Percentiles rank a stretch among this genome's conserved stretches.
These are phyloP conservation scores for Exophiala oligosperma DNA, from an alignment of 2,329 filamentous ascomycete species.

Conservation along the genomic window DNA sequence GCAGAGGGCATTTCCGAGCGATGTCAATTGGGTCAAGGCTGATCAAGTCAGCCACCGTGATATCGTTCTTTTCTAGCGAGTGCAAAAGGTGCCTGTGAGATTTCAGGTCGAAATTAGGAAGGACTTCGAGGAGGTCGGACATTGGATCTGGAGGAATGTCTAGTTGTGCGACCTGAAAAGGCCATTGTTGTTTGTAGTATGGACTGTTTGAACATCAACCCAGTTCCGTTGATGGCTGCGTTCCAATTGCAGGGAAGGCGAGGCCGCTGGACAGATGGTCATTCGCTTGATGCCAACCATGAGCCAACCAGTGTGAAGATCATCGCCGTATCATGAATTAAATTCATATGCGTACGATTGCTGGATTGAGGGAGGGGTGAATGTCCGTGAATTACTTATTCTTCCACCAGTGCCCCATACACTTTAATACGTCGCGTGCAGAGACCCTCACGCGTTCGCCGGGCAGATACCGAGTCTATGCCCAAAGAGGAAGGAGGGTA, in stretches of 20 bases:
- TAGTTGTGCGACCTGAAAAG: slow-evolving; percentile 1
- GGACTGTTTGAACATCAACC: background rate
- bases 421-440: background rate
- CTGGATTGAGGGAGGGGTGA: no score
- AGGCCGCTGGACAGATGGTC: background rate
- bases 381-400: background rate
- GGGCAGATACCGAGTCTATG: background rate
- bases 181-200: slow-evolving; percentile 4
- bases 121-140: slow-evolving; percentile 81
- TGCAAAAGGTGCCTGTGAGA: slow-evolving; percentile 74
- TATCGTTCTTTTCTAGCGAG: slow-evolving; percentile 71
- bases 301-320: no score
- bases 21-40: slow-evolving; percentile 80
- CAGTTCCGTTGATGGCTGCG: background rate
- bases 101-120: slow-evolving; percentile 74
- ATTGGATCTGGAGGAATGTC: slow-evolving; percentile 47
- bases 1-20: slow-evolving; percentile 80
- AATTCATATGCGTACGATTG: no score
- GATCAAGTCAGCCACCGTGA: slow-evolving; percentile 82
- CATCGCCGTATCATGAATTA: no score
- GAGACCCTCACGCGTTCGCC: background rate
- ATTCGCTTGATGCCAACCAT: background rate
- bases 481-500: background rate
- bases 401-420: background rate
- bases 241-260: background rate